phyloP scores from a whole-genome alignment of 2,329 filamentous ascomycete species.

The Macrophomina tecta region DNA sequence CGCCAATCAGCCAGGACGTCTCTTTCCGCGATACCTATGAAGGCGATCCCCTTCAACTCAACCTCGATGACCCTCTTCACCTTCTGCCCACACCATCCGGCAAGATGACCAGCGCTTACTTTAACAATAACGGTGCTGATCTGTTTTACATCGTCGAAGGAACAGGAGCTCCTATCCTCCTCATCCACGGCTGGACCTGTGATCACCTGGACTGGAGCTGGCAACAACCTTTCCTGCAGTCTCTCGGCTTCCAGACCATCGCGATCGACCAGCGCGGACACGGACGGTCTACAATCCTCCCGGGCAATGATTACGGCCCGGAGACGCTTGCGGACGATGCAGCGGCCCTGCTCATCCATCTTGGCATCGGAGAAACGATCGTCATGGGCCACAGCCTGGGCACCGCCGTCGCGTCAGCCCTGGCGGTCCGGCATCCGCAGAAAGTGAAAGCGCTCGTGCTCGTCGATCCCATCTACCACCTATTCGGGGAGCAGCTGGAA shows the following conservation, averaged over 20 bases:
- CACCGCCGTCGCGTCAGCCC: slow-evolving; percentile 29
- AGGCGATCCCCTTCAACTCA: background rate
- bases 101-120: slow-evolving; percentile 1
- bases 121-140: slow-evolving; percentile 25
- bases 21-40: background rate
- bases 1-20: background rate
- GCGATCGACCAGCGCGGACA: slow-evolving; percentile 35
- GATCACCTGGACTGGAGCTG: slow-evolving; percentile 34
- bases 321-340: slow-evolving; percentile 30
- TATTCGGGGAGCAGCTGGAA: slow-evolving; percentile 21
- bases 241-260: slow-evolving; percentile 31
- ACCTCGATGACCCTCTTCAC: background rate
- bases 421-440: slow-evolving; percentile 30
- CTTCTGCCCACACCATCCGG: background rate
- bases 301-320: slow-evolving; percentile 28
- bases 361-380: slow-evolving; percentile 7
- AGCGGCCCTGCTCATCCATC: slow-evolving; percentile 26
- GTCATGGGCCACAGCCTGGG: slow-evolving; percentile 35
- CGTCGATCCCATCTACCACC: slow-evolving; percentile 33
- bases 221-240: slow-evolving; percentile 33
- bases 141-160: slow-evolving; percentile 49
- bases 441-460: slow-evolving; percentile 32
- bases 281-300: slow-evolving; percentile 31
- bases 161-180: slow-evolving; percentile 76
- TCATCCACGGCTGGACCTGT: slow-evolving; percentile 68